Evolutionary conservation across 306 rosid genomes (phyloP), one percentile per base, ranked within the genome.

Genomic region (Castanea mollissima): DNA sequence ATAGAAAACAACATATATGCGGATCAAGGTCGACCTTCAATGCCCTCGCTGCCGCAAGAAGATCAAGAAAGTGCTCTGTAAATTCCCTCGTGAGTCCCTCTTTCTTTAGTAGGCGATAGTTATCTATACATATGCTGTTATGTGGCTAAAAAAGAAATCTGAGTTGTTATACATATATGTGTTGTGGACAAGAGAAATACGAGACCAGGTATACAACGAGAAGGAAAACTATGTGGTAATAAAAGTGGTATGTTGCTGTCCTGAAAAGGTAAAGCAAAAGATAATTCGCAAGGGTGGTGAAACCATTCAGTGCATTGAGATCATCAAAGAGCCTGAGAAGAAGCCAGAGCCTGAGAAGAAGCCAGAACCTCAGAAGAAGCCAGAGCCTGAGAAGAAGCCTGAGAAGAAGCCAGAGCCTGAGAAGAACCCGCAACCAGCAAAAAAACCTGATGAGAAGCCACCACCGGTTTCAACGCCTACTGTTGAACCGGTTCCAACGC

Each of bases 161-260:
- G 69, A 86, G 86, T 81, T 75, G 4, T 16, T 21, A 18, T 64
- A 54, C 56, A 0, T 21, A 32, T 76, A 9, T 84, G 31, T 75
- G 71, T 82, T 88, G 12, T 80, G 89, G 85, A 88, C 91, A 79
- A 83, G 32, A 94, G 99, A 94, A 87, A 91, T 94, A 85, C 94
- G 86, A 84, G 93, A 85, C 82, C 93, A 89, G 84, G 49, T 25
- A 18, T 92, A 77, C 78, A 82, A 88, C 31, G 91, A 92, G 46
- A 88, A 92, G 82, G 69, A 79, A 3, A 88, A 87, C 82, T 59
- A 16, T 0, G 97, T 94, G 85, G 4, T 15, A 3, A 88, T 92
- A 83, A 91, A 78, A 31, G 98, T 94, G 68, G 89, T 89, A 0
- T 87, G 97, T 29, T 91, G 97, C 29, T 69, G 82, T 69, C 98